phyloP scores from a whole-genome alignment of 192 early-diverging fungal genomes.

The Phlyctochytrium arcticum region DNA sequence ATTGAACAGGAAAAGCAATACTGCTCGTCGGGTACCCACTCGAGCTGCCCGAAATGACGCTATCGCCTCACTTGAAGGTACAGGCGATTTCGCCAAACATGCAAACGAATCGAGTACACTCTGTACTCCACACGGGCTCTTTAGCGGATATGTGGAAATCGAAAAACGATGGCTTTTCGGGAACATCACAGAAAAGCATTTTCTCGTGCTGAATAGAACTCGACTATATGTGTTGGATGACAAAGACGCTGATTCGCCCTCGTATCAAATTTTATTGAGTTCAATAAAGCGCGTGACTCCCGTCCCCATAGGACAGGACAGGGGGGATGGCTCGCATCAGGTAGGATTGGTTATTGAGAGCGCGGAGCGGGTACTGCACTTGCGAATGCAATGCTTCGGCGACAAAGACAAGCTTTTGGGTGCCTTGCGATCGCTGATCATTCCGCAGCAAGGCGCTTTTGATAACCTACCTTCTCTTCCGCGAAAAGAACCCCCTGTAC shows the following conservation, averaged over 20 bases:
- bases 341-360: constrained; percentile 11
- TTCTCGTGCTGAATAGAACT: constrained; percentile 10
- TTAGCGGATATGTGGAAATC: constrained; percentile 4
- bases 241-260: neutral
- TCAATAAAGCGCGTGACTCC: constrained; percentile 1
- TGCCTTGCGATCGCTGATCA: neutral
- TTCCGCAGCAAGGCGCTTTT: neutral
- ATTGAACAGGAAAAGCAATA: no score
- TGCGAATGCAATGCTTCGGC: neutral
- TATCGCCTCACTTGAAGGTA: no score
- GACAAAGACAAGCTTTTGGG: constrained; percentile 16
- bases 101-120: no score
- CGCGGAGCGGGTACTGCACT: neutral
- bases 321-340: neutral
- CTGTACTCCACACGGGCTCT: no score
- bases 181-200: constrained; percentile 1
- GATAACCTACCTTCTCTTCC: neutral
- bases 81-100: no score
- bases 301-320: neutral
- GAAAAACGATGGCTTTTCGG: constrained; percentile 15
- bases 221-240: constrained; percentile 9
- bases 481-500: neutral
- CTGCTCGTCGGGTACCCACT: no score
- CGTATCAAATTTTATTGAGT: neutral
- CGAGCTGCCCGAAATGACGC: no score